Conservation (phyloP, 768 basidiomycete genomes). For the Rhodocollybia butyracea region DNA sequence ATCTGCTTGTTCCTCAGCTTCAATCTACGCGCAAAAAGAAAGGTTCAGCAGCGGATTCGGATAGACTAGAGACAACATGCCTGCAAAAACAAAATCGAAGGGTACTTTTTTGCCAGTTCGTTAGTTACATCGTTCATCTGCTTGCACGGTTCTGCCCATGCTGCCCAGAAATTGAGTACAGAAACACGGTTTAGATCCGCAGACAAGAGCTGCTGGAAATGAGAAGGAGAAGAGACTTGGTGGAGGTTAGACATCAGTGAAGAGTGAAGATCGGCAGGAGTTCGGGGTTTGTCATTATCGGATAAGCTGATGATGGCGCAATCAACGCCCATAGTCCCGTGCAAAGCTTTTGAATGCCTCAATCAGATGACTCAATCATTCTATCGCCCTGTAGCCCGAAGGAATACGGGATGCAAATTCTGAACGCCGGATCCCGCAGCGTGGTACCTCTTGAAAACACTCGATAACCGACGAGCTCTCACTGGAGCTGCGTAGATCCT, state of each 20-base stretch:
- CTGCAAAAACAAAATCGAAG: slow-evolving; percentile 67
- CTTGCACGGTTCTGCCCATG: slow-evolving; percentile 89
- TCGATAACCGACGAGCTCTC: too few species aligned
- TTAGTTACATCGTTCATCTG: slow-evolving; percentile 80
- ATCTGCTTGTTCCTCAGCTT: slow-evolving; percentile 77
- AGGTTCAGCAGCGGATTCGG: background rate
- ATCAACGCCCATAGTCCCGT: too few species aligned
- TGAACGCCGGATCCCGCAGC: too few species aligned
- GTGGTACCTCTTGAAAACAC: too few species aligned
- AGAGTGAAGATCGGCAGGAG: too few species aligned
- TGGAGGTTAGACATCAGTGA: slow-evolving; percentile 29
- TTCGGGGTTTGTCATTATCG: too few species aligned
- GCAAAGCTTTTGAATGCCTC: too few species aligned
- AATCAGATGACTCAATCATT: too few species aligned
- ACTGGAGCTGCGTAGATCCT: too few species aligned
- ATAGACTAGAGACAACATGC: slow-evolving; percentile 33
- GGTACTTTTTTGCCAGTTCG: slow-evolving; percentile 73
- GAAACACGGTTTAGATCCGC: slow-evolving; percentile 78
- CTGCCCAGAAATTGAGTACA: slow-evolving; percentile 91
- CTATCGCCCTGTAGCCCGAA: too few species aligned
- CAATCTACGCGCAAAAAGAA: slow-evolving; percentile 57
- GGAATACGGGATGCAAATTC: too few species aligned
- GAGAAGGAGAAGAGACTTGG: slow-evolving; percentile 55
- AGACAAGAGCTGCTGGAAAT: slow-evolving; percentile 75
- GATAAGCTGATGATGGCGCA: too few species aligned